Evolutionary conservation across 805 yeast genomes (phyloP).

Genomic region (Myxozyma vanderwaltii): DNA sequence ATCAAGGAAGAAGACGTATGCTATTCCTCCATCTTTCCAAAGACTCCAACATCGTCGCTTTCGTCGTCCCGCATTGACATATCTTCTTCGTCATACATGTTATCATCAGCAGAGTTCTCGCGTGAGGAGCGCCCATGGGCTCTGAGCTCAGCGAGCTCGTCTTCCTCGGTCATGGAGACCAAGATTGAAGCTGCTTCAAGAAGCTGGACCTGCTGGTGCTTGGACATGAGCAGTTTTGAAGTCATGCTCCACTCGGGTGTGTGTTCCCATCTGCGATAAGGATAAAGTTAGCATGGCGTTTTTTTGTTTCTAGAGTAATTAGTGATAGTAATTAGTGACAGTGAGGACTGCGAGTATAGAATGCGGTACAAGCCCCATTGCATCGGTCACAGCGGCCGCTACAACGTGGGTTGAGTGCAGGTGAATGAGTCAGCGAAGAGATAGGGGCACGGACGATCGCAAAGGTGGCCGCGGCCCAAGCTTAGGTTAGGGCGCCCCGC

Average conservation of each 20-base stretch:
- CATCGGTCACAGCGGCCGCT: neutral
- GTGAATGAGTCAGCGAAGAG: slow-evolving; percentile 11
- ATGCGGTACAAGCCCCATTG: neutral
- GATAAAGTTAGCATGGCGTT: neutral
- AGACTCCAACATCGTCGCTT: slow-evolving; percentile 37
- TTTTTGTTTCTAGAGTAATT: neutral
- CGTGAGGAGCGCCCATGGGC: slow-evolving; percentile 10
- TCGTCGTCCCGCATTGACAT: slow-evolving; percentile 37
- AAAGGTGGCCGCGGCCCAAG: slow-evolving; percentile 4
- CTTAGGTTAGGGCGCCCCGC: slow-evolving; percentile 1
- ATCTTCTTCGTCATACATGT: slow-evolving; percentile 40
- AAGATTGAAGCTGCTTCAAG: slow-evolving; percentile 65
- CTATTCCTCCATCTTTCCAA: slow-evolving; percentile 47
- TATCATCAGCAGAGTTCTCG: slow-evolving; percentile 16
- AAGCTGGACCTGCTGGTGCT: slow-evolving; percentile 84
- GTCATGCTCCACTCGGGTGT: slow-evolving; percentile 94
- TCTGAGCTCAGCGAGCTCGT: slow-evolving; percentile 26
- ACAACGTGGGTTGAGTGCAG: too few species aligned
- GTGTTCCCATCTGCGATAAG: slow-evolving; percentile 70
- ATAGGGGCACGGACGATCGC: slow-evolving; percentile 15
- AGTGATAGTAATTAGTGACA: neutral
- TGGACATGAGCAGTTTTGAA: slow-evolving; percentile 74
- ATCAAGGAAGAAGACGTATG: neutral
- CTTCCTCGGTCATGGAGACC: slow-evolving; percentile 66
- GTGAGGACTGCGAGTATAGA: neutral